phyloP scores from a whole-genome alignment of 139 green algal genomes.

The Chlamydomonas sp. region DNA sequence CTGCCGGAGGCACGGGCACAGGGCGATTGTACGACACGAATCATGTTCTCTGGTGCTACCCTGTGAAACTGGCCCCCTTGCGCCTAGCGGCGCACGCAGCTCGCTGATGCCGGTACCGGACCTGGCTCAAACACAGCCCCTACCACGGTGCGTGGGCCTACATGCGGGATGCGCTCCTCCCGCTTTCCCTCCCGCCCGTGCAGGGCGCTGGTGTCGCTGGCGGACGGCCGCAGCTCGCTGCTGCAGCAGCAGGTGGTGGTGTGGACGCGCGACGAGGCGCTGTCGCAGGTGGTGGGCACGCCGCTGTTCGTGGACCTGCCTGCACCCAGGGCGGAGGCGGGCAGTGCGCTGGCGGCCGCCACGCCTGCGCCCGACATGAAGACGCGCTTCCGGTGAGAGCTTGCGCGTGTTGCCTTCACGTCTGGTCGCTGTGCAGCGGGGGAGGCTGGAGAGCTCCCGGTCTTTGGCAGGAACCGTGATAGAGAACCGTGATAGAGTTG shows the following conservation, averaged over 20 bases:
- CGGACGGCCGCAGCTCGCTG: slow-evolving; percentile 59
- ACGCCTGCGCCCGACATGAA: background rate
- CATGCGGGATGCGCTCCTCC: too few relatives aligned
- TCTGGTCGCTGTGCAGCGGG: background rate
- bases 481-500: background rate
- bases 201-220: slow-evolving; percentile 60
- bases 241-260: slow-evolving; percentile 54
- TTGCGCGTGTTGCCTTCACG: background rate
- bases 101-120: background rate
- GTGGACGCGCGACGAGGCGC: slow-evolving; percentile 82
- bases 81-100: background rate
- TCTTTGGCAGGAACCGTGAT: background rate
- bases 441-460: background rate
- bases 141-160: background rate
- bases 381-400: slow-evolving; percentile 11
- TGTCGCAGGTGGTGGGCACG: slow-evolving; percentile 50
- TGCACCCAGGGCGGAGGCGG: background rate
- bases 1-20: background rate
- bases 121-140: background rate
- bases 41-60: background rate
- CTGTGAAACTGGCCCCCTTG: background rate
- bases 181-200: too few relatives aligned
- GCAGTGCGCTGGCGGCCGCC: background rate
- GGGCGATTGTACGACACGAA: background rate
- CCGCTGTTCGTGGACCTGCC: slow-evolving; percentile 82